Percentiles rank a stretch among this genome's conserved stretches.
phyloP scores from a whole-genome alignment of 2,329 filamentous ascomycete genomes.

The Aspergillus pseudoterreus region DNA sequence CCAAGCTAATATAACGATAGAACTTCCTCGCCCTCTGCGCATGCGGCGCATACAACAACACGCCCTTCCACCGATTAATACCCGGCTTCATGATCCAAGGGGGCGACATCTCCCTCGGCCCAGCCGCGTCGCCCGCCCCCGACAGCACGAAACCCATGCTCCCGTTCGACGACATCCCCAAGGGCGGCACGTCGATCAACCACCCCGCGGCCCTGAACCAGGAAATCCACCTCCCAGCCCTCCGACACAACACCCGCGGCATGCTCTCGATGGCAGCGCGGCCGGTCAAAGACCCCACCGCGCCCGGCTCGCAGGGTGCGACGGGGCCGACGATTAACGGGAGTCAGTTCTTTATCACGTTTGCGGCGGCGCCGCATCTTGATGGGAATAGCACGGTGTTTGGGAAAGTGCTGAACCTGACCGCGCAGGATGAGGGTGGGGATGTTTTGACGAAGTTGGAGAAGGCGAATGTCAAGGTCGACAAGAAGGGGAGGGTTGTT shows the following conservation, averaged over 20 bases:
- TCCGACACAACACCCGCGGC: slow-evolving; percentile 56
- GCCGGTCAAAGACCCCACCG: slow-evolving; percentile 40
- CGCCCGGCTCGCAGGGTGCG: slow-evolving; percentile 44
- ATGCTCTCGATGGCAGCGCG: slow-evolving; percentile 60
- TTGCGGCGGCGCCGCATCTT: slow-evolving; percentile 59
- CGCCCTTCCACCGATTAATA: slow-evolving; percentile 62
- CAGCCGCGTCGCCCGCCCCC: slow-evolving; percentile 39
- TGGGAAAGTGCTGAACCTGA: slow-evolving; percentile 53
- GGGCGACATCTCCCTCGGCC: slow-evolving; percentile 49
- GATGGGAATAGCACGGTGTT: slow-evolving; percentile 67
- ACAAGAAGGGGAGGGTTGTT: slow-evolving; percentile 59
- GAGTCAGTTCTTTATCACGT: slow-evolving; percentile 63
- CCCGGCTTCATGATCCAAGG: slow-evolving; percentile 63
- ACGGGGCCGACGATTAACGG: slow-evolving; percentile 46
- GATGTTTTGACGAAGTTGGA: slow-evolving; percentile 50
- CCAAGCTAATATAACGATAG: slow-evolving; percentile 21
- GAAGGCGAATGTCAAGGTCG: slow-evolving; percentile 57
- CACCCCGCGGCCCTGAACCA: slow-evolving; percentile 54
- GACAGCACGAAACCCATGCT: slow-evolving; percentile 40
- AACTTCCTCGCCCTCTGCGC: slow-evolving; percentile 67
- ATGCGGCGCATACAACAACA: slow-evolving; percentile 56
- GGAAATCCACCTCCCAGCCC: slow-evolving; percentile 56
- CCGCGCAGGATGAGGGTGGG: slow-evolving; percentile 41
- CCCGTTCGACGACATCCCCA: slow-evolving; percentile 47
- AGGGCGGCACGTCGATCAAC: slow-evolving; percentile 56